Evolutionary conservation across 2,329 filamentous ascomycete genomes (phyloP), one percentile per base, ranked within the genome.

Genomic region (Aspergillus sp.): DNA sequence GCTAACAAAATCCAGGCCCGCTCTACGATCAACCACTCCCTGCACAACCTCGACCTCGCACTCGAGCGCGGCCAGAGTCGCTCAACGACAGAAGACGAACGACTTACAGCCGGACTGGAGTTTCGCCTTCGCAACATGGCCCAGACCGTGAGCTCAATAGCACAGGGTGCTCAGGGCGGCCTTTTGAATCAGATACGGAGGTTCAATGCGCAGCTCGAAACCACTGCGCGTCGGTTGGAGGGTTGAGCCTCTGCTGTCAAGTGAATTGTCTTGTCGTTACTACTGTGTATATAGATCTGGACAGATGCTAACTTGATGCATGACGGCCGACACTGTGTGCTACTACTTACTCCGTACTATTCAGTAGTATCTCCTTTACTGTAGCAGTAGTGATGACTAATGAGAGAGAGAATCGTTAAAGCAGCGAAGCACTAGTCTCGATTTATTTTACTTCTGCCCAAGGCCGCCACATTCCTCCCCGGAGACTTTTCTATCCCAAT

Each of bases 151-250:
- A 79, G 77, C 62, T 72, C 70, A 38, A 64, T 60, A 1, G 74
- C 71, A 8, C 71, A 72, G 20, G 72, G 73, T 20, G 66, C 70
- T 13, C 68, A 74, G 13, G 76, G 76, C 5, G 77, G 77, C 17
- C 62, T 79, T 6, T 60, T 80, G 50, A 66, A 72, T 45, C 75
- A 73, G 55, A 71, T 79, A 32, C 73, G 69, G 49, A 61, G 63
- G 2, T 79, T 80, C 61, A 80, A 80, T 62, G 68, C 68, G 26
- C 73, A 76, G 61, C 68, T 80, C 18, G 76, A 80, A 59, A 65
- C 59, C 44, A 67, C 73, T 42, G 71, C 66, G 20, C 64, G 59
- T 20, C 60, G 51, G 36, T 56, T 73, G 8, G 71, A 71, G 57
- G 62, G 63, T 30, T 68, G 57, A 64, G 7, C 17, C 20, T 30